Percentiles rank a stretch among this genome's conserved stretches.
phyloP scores from a whole-genome alignment of 2,329 filamentous ascomycete species.

The Penicillium sp. region DNA sequence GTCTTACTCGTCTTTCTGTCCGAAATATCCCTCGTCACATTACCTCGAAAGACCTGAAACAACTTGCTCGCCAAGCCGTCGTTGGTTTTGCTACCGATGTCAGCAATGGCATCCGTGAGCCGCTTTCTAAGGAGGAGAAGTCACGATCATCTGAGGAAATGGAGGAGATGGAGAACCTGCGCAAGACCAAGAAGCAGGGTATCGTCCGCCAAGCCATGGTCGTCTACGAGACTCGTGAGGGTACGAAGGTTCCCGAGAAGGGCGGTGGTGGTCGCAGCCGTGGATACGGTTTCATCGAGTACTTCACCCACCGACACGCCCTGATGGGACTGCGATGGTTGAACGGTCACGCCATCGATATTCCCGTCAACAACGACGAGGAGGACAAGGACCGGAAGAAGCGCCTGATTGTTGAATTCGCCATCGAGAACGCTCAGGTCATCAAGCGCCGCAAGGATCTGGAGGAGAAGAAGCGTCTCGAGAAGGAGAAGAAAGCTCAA shows the following conservation, averaged over 20 bases:
- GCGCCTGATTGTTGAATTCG: constrained; percentile 91
- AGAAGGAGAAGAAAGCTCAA: constrained; percentile 18
- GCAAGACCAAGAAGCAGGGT: constrained; percentile 81
- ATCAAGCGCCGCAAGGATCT: constrained; percentile 69
- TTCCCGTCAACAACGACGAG: constrained; percentile 36
- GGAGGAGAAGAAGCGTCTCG: constrained; percentile 35
- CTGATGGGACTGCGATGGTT: constrained; percentile 94
- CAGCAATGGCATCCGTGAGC: constrained; percentile 73
- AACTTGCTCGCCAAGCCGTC: constrained; percentile 85
- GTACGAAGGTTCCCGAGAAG: constrained; percentile 78
- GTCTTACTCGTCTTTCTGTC: constrained; percentile 84
- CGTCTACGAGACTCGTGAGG: constrained; percentile 85
- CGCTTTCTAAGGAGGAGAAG: constrained; percentile 87
- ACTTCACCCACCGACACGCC: constrained; percentile 88
- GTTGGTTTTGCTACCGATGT: constrained; percentile 93
- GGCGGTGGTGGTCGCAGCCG: constrained; percentile 79
- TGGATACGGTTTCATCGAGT: constrained; percentile 97
- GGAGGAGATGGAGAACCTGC: constrained; percentile 75
- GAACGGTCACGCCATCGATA: constrained; percentile 71
- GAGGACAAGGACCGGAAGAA: constrained; percentile 73
- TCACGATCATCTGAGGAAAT: constrained; percentile 78
- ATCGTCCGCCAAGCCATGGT: constrained; percentile 93
- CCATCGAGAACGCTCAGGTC: constrained; percentile 96
- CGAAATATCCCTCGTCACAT: constrained; percentile 87
- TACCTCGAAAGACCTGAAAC: constrained; percentile 85